Evolutionary conservation across 768 basidiomycete genomes (phyloP).

Genomic region (Lanmaoa pseudosensibilis): DNA sequence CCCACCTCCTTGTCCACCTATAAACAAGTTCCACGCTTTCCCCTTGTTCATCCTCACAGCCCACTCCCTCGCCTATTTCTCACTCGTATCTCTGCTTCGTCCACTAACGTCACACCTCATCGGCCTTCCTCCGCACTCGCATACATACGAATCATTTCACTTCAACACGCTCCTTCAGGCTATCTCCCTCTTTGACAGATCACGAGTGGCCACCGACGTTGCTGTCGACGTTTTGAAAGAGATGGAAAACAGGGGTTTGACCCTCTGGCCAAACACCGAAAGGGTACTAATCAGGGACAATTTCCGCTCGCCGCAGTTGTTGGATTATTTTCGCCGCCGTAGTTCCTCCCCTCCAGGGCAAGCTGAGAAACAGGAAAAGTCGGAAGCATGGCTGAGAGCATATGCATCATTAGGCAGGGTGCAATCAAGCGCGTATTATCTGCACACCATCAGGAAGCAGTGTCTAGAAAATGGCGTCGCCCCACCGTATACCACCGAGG

Average conservation of each 20-base stretch:
- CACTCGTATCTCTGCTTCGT: conserved; percentile 47
- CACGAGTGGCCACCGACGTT: conserved; percentile 39
- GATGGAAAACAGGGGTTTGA: conserved; percentile 48
- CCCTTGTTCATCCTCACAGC: conserved; percentile 30
- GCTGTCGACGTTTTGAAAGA: conserved; percentile 43
- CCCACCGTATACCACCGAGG: conserved; percentile 24
- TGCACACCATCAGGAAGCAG: conserved; percentile 37
- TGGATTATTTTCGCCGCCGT: conserved; percentile 42
- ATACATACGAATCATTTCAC: conserved; percentile 27
- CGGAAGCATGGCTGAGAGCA: conserved; percentile 25
- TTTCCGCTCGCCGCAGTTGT: conserved; percentile 50
- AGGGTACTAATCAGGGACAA: conserved; percentile 47
- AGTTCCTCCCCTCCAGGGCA: neutral
- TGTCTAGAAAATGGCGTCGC: conserved; percentile 18
- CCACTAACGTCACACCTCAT: conserved; percentile 46
- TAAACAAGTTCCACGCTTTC: conserved; percentile 3
- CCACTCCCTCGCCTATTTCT: conserved; percentile 50
- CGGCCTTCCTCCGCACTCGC: conserved; percentile 21
- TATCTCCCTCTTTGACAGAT: conserved; percentile 44
- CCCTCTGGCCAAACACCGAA: conserved; percentile 44
- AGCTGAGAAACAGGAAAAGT: neutral
- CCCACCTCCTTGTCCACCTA: conserved; percentile 25
- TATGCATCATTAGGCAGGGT: conserved; percentile 30
- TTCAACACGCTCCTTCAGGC: conserved; percentile 59
- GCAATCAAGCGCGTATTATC: conserved; percentile 41